Percentiles rank a stretch among this genome's conserved stretches.
phyloP scores from a whole-genome alignment of 345 rosid species.

The Mallotus nudiflorus region DNA sequence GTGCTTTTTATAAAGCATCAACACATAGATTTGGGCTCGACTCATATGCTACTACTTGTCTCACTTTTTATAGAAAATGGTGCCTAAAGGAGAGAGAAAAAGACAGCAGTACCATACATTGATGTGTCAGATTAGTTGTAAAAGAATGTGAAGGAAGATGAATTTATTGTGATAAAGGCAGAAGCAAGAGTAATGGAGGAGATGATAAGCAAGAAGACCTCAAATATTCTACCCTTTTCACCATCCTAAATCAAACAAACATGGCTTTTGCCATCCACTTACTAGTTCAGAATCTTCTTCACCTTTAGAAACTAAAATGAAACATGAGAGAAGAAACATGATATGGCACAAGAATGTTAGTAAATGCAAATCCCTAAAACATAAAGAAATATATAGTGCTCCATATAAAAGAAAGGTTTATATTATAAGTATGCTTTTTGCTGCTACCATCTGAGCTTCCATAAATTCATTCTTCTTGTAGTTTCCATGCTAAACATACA shows the following conservation, averaged over 20 bases:
- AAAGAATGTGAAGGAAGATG: constrained; percentile 38
- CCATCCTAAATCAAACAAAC: constrained; percentile 15
- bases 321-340: constrained; percentile 12
- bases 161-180: constrained; percentile 50
- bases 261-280: constrained; percentile 20
- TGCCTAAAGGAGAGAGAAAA: constrained; percentile 12
- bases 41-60: too few species aligned
- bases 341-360: constrained; percentile 3
- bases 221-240: too few species aligned
- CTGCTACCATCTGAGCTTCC: constrained; percentile 67
- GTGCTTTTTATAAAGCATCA: too few species aligned
- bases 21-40: too few species aligned
- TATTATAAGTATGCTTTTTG: constrained; percentile 52
- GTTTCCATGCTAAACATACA: background rate
- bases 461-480: constrained; percentile 37
- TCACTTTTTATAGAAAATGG: too few species aligned
- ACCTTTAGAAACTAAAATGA: background rate
- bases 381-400: background rate
- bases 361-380: constrained; percentile 2
- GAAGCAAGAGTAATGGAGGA: constrained; percentile 43
- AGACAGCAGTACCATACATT: background rate
- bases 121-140: constrained; percentile 38
- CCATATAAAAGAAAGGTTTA: constrained; percentile 1
- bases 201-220: constrained; percentile 26
- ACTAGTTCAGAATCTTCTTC: constrained; percentile 27